These are phyloP conservation scores for Nymphaea colorata DNA, from an alignment of 164 flowering plant species.

Conservation along the genomic window DNA sequence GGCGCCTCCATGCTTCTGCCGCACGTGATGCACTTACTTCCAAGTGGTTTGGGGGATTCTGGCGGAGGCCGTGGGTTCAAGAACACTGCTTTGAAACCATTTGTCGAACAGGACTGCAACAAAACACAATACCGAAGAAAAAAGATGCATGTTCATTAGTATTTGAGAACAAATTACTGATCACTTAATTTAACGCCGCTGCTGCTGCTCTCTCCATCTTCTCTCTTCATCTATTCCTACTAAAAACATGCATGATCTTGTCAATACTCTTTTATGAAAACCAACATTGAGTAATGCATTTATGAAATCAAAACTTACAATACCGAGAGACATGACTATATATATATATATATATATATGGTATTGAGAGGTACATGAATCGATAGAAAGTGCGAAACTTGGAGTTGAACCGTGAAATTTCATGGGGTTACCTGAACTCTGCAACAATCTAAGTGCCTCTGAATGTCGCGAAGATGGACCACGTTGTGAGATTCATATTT, in stretches of 20 bases:
- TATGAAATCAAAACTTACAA: too few relatives aligned
- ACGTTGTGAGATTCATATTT: slow-evolving; percentile 67
- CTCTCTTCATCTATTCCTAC: too few relatives aligned
- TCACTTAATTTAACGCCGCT: too few relatives aligned
- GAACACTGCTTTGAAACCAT: slow-evolving; percentile 55
- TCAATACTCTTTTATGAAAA: too few relatives aligned
- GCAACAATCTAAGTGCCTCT: slow-evolving; percentile 50
- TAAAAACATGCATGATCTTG: too few relatives aligned
- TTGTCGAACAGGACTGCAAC: slow-evolving; percentile 50
- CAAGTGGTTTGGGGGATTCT: background rate
- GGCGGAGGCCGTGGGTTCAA: slow-evolving; percentile 52
- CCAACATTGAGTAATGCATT: too few relatives aligned
- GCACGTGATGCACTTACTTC: background rate
- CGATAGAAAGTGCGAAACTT: too few relatives aligned
- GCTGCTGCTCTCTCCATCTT: too few relatives aligned
- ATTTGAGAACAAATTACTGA: background rate
- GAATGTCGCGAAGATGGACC: slow-evolving; percentile 49
- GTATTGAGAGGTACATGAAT: too few relatives aligned
- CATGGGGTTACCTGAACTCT: slow-evolving; percentile 37
- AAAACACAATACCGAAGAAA: background rate
- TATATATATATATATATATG: too few relatives aligned
- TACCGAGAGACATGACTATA: too few relatives aligned
- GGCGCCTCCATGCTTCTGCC: background rate
- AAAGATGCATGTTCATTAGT: background rate
- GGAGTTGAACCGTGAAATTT: too few relatives aligned